Evolutionary conservation across 164 flowering plant species (phyloP).

Genomic region (Vitis cinerea): DNA sequence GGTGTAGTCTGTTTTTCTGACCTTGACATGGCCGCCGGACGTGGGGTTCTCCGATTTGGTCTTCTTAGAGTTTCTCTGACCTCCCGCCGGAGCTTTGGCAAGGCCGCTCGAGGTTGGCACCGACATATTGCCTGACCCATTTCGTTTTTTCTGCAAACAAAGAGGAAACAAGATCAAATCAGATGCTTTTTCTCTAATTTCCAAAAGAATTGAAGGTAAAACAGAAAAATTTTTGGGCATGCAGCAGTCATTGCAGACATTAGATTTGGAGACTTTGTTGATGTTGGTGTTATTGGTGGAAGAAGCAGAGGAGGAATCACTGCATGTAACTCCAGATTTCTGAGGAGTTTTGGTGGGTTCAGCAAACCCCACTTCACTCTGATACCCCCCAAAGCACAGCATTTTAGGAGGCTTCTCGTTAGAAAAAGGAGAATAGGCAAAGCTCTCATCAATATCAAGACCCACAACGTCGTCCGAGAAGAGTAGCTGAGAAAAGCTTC

Average conservation of each 20-base stretch:
- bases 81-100: conserved; percentile 16
- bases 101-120: conserved; percentile 11
- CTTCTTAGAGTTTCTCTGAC: conserved; percentile 33
- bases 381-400: conserved; percentile 56
- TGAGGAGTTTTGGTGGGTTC: conserved; percentile 14
- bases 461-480: conserved; percentile 29
- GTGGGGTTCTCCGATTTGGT: conserved; percentile 29
- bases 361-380: neutral
- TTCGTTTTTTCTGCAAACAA: conserved; percentile 35
- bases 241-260: conserved; percentile 16
- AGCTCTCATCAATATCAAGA: conserved; percentile 19
- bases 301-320: conserved; percentile 50
- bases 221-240: neutral
- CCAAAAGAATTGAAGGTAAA: neutral
- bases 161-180: neutral
- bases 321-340: conserved; percentile 38
- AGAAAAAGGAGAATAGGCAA: conserved; percentile 25
- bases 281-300: conserved; percentile 31
- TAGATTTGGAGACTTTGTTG: conserved; percentile 26
- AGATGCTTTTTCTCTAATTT: neutral
- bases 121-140: conserved; percentile 19
- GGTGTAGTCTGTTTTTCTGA: conserved; percentile 2
- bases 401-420: conserved; percentile 36
- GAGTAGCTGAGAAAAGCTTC: conserved; percentile 46
- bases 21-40: conserved; percentile 40